Conservation (phyloP, 2,329 filamentous ascomycete genomes). For the Aspergillus udagawae region DNA sequence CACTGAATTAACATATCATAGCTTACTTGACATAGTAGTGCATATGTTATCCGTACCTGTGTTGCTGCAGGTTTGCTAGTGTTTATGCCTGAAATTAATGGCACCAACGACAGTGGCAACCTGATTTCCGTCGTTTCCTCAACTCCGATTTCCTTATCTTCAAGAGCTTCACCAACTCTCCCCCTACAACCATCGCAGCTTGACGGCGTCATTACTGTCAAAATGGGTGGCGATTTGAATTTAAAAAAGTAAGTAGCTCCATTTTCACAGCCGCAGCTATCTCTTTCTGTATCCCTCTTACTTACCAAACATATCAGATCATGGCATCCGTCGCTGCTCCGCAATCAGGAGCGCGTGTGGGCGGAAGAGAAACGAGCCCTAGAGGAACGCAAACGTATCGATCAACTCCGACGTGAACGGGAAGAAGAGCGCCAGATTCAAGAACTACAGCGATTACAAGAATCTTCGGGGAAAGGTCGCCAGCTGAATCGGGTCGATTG, state of each 20-base stretch:
- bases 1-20: conserved; percentile 5
- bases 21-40: conserved; percentile 4
- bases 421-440: conserved; percentile 91
- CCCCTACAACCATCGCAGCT: neutral
- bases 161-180: neutral
- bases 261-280: neutral
- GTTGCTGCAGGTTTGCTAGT: neutral
- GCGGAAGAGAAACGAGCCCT: conserved; percentile 88
- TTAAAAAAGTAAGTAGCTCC: conserved; percentile 64
- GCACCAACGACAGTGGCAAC: neutral
- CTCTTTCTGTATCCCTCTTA: neutral
- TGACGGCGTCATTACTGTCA: conserved; percentile 29
- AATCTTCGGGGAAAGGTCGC: conserved; percentile 79
- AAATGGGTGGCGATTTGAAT: conserved; percentile 93
- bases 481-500: conserved; percentile 84
- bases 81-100: neutral
- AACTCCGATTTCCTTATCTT: neutral
- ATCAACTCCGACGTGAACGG: conserved; percentile 86
- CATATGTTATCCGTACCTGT: neutral
- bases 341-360: conserved; percentile 88
- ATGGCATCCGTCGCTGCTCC: conserved; percentile 87
- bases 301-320: conserved; percentile 46
- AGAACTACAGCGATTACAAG: conserved; percentile 84
- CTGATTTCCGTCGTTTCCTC: neutral
- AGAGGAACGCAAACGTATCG: conserved; percentile 89